Conservation (phyloP, 768 basidiomycete species). For the Naematelia aurantialba region DNA sequence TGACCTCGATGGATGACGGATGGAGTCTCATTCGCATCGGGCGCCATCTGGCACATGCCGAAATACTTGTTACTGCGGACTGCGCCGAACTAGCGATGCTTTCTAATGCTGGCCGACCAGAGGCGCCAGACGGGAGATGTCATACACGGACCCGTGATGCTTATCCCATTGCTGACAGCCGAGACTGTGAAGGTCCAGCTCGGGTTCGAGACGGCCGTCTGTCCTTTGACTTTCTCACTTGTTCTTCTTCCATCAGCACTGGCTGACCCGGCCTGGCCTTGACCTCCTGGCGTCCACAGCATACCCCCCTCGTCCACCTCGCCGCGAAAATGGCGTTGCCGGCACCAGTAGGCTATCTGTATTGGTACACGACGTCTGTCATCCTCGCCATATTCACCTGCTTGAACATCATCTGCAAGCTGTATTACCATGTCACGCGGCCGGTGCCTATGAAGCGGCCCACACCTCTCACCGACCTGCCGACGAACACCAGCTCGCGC, state of each 20-base stretch:
- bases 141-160: too few relatives aligned
- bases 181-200: too few relatives aligned
- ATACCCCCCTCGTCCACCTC: background rate
- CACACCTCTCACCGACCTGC: background rate
- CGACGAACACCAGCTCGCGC: background rate
- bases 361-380: constrained; percentile 39
- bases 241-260: too few relatives aligned
- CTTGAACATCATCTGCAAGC: constrained; percentile 18
- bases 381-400: constrained; percentile 32
- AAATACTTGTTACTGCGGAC: too few relatives aligned
- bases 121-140: too few relatives aligned
- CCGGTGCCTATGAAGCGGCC: background rate
- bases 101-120: too few relatives aligned
- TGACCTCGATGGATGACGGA: background rate
- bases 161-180: too few relatives aligned
- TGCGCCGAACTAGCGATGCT: too few relatives aligned
- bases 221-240: too few relatives aligned
- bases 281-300: background rate
- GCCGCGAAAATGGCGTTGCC: background rate
- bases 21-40: too few relatives aligned
- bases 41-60: too few relatives aligned
- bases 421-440: constrained; percentile 12
- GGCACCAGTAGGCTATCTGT: constrained; percentile 30
- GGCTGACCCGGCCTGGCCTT: background rate
- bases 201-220: too few relatives aligned